These are phyloP conservation scores for Anisodus acutangulus DNA, from an alignment of 257 asterid species.

Conservation along the genomic window DNA sequence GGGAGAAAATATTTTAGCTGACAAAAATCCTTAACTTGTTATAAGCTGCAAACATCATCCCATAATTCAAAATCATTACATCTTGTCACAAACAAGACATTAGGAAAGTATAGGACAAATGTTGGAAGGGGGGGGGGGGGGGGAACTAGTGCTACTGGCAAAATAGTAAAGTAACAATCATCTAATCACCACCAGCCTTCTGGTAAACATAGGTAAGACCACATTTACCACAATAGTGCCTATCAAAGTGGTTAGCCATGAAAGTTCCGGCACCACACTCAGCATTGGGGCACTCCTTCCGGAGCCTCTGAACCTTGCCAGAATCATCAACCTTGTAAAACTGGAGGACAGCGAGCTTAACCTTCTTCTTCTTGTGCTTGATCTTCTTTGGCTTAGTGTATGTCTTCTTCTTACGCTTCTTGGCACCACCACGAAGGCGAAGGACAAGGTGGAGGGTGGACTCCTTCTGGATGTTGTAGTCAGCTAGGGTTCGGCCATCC, in stretches of 20 bases:
- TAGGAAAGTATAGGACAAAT: background rate
- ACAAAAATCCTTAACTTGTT: background rate
- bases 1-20: background rate
- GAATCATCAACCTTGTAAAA: slow-evolving; percentile 49
- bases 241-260: slow-evolving; percentile 51
- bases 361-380: slow-evolving; percentile 52
- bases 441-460: slow-evolving; percentile 50
- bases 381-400: slow-evolving; percentile 53
- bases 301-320: slow-evolving; percentile 48
- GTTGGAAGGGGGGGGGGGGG: too few species aligned
- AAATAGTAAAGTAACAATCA: background rate
- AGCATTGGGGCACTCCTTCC: slow-evolving; percentile 50
- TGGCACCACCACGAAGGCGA: slow-evolving; percentile 53
- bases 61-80: slow-evolving; percentile 15
- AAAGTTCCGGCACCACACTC: slow-evolving; percentile 51
- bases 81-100: slow-evolving; percentile 7
- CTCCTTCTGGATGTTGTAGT: slow-evolving; percentile 54
- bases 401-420: slow-evolving; percentile 53
- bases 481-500: slow-evolving; percentile 49
- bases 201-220: slow-evolving; percentile 54
- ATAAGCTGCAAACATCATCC: slow-evolving; percentile 17
- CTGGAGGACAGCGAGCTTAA: slow-evolving; percentile 46
- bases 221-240: slow-evolving; percentile 51
- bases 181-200: slow-evolving; percentile 47
- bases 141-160: background rate